Evolutionary conservation across 495 filamentous ascomycete genomes (phyloP), one percentile per base, ranked within the genome.

Genomic region (Podospora didyma): DNA sequence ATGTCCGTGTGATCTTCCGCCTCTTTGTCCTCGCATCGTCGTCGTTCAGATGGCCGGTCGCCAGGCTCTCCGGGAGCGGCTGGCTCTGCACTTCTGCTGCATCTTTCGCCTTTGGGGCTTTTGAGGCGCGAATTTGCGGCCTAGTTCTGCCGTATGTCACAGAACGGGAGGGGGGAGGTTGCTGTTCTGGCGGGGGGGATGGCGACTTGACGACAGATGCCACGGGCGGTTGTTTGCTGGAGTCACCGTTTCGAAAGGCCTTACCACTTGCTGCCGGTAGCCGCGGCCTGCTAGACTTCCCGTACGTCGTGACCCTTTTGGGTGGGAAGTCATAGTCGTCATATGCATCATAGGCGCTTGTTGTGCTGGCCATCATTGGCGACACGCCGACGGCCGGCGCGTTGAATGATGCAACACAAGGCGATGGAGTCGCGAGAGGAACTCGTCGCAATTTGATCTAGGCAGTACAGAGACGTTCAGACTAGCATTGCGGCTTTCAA

Each of bases 251-350:
- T 39, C 49, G 47, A 3, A 61, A 41, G 26, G 35, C 50, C 24
- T 46, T 53, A 46, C 53, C 44, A 7, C 51, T 51, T 16, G 68
- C 53, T 20, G 72, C 56, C 16, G 64, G 57, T 37, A 58, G 35
- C 50, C 70, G 63, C 60, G 56, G 69, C 49, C 62, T 70, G 7
- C 61, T 45, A 26, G 62, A 60, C 35, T 70, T 76, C 37, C 75
- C 75, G 56, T 78, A 78, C 10, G 75, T 78, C 14, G 56, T 67
- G 23, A 68, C 49, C 58, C 62, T 72, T 54, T 69, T 73, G 49
- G 70, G 66, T 26, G 64, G 62, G 55, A 69, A 69, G 51, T 69
- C 68, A 41, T 65, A 63, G 26, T 75, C 73, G 23, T 60, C 26
- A 31, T 31, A 31, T 3, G 26, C 26, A 9, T 31, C 26, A 31